phyloP scores from a whole-genome alignment of 441 rosid genomes.

The Macaranga tanarius region DNA sequence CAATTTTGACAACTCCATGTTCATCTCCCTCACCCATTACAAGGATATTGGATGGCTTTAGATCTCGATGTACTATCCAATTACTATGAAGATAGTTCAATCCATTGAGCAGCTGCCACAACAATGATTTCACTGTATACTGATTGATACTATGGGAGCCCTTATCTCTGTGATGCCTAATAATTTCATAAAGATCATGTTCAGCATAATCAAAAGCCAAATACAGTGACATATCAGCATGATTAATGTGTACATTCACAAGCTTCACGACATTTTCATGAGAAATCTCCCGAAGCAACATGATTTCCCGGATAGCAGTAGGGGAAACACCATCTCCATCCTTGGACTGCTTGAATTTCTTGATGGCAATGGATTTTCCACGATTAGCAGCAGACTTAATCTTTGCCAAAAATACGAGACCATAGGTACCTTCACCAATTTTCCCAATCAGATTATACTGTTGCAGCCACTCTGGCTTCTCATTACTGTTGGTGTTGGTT shows the following conservation, averaged over 20 bases:
- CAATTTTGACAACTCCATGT: conserved; percentile 87
- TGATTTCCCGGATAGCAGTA: conserved; percentile 96
- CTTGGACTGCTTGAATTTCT: conserved; percentile 96
- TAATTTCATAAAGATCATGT: conserved; percentile 92
- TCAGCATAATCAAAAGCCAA: conserved; percentile 95
- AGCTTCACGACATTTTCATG: conserved; percentile 98
- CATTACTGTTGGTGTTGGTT: conserved; percentile 38
- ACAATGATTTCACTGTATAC: conserved; percentile 87
- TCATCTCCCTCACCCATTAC: conserved; percentile 99
- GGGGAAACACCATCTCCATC: conserved; percentile 99
- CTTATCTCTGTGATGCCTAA: conserved; percentile 89
- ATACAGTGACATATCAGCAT: conserved; percentile 86
- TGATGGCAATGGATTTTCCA: conserved; percentile 87
- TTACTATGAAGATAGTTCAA: conserved; percentile 94
- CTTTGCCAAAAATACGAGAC: conserved; percentile 89
- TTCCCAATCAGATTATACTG: conserved; percentile 92
- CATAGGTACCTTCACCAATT: conserved; percentile 97
- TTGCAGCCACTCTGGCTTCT: conserved; percentile 96
- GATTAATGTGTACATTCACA: conserved; percentile 95
- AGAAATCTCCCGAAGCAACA: conserved; percentile 89
- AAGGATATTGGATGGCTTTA: conserved; percentile 96
- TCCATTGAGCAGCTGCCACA: conserved; percentile 98
- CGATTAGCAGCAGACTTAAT: conserved; percentile 69
- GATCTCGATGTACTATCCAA: conserved; percentile 97
- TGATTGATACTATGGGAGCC: conserved; percentile 57